Evolutionary conservation across 805 yeast species (phyloP).

Genomic region (Wickerhamomyces hampshirensis): DNA sequence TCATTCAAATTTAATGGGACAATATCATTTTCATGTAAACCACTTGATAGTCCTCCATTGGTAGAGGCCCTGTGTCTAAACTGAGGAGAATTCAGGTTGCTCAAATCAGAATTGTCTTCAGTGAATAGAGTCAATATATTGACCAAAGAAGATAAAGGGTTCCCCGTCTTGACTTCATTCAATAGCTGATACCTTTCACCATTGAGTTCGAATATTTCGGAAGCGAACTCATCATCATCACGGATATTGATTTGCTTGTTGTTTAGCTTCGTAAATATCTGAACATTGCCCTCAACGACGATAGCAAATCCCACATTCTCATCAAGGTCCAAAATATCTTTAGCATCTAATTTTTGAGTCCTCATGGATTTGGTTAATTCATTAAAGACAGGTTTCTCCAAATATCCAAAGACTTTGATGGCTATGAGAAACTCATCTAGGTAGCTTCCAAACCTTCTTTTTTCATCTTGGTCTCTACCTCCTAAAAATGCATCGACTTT

Average conservation of each 20-base stretch:
- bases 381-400: constrained; percentile 86
- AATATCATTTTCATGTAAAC: constrained; percentile 7
- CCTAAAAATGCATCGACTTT: constrained; percentile 12
- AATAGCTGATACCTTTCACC: constrained; percentile 65
- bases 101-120: constrained; percentile 26
- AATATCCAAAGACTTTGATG: constrained; percentile 88
- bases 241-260: constrained; percentile 11
- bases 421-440: constrained; percentile 88
- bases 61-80: background rate
- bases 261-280: constrained; percentile 61
- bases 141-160: constrained; percentile 80
- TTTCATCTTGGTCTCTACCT: constrained; percentile 27
- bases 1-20: constrained; percentile 18
- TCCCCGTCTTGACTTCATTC: constrained; percentile 76
- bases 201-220: constrained; percentile 41
- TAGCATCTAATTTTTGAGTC: constrained; percentile 73
- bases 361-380: constrained; percentile 90
- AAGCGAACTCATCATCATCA: constrained; percentile 21
- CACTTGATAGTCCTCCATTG: background rate
- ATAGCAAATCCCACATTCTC: constrained; percentile 82
- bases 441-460: constrained; percentile 50
- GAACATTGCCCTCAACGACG: constrained; percentile 87
- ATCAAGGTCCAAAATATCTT: constrained; percentile 71
- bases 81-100: constrained; percentile 1
- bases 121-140: constrained; percentile 76